Evolutionary conservation across 306 rosid genomes (phyloP).

Genomic region (Medicago ruthenica): DNA sequence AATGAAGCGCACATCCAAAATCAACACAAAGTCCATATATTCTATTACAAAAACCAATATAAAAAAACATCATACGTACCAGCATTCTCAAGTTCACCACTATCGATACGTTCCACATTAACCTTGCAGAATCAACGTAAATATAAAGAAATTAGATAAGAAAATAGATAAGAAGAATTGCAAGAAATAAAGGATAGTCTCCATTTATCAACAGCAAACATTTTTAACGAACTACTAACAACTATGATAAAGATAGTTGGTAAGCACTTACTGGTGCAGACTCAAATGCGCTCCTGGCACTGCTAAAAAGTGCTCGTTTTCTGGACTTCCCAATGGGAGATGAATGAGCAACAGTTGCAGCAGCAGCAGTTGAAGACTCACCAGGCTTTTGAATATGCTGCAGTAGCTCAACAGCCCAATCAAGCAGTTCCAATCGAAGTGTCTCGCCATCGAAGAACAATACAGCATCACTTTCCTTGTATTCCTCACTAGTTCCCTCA

Average conservation of each 20-base stretch:
- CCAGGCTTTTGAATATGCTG: slow-evolving; percentile 81
- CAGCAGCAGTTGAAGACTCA: slow-evolving; percentile 62
- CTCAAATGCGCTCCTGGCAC: slow-evolving; percentile 56
- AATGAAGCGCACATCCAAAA: too few relatives aligned
- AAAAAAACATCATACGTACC: slow-evolving; percentile 48
- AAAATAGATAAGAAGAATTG: slow-evolving; percentile 12
- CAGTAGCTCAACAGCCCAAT: slow-evolving; percentile 82
- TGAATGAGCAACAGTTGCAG: slow-evolving; percentile 43
- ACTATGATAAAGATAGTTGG: slow-evolving; percentile 25
- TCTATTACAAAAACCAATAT: too few relatives aligned
- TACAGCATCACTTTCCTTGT: slow-evolving; percentile 83
- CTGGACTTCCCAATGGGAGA: slow-evolving; percentile 69
- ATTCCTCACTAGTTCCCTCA: slow-evolving; percentile 87
- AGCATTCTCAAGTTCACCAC: slow-evolving; percentile 69
- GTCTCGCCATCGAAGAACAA: slow-evolving; percentile 85
- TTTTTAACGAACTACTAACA: not conserved
- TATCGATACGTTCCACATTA: slow-evolving; percentile 89
- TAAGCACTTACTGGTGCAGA: slow-evolving; percentile 59
- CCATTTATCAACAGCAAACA: not conserved
- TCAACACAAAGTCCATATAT: not conserved
- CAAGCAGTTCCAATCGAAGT: slow-evolving; percentile 78
- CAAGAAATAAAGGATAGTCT: not conserved
- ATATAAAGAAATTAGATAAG: slow-evolving; percentile 7
- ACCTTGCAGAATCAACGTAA: slow-evolving; percentile 57
- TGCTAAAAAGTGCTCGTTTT: slow-evolving; percentile 51